These are phyloP conservation scores for Drechslerella coelobrocha DNA, from an alignment of 2,329 filamentous ascomycete species.

Conservation along the genomic window DNA sequence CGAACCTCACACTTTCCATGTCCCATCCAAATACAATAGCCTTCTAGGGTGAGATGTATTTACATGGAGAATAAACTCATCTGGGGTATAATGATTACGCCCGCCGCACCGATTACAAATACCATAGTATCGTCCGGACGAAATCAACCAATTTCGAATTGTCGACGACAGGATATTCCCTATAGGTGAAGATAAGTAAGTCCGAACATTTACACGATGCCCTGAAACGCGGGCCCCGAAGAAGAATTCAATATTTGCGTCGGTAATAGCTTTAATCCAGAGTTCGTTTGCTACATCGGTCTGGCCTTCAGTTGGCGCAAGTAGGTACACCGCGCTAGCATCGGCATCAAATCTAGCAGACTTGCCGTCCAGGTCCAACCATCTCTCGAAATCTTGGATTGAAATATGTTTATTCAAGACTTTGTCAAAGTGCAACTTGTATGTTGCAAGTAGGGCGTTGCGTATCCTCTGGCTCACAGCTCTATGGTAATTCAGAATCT, in stretches of 20 bases:
- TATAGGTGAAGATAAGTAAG: background rate
- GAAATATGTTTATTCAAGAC: background rate
- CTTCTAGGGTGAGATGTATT: background rate
- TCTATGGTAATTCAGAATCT: background rate
- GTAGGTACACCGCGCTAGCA: background rate
- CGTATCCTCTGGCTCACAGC: background rate
- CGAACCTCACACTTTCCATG: background rate
- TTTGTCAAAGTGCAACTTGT: background rate
- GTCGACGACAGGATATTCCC: too few relatives aligned
- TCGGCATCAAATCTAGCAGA: background rate
- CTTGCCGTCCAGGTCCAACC: background rate
- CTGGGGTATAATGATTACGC: too few relatives aligned
- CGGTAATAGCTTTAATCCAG: background rate
- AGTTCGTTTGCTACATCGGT: conserved; percentile 1
- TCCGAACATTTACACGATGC: background rate
- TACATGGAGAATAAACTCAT: background rate
- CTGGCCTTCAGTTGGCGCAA: conserved; percentile 10
- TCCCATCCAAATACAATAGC: conserved; percentile 1
- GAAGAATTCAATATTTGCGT: background rate
- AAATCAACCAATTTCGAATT: too few relatives aligned
- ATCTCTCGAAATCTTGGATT: background rate
- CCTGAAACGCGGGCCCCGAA: background rate
- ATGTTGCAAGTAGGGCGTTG: background rate
- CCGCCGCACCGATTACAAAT: too few relatives aligned
- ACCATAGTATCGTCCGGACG: too few relatives aligned